Evolutionary conservation across 225 moss, liverwort and hornwort genomes (phyloP), one percentile per base, ranked within the genome.

Genomic region (Climacium dendroides): DNA sequence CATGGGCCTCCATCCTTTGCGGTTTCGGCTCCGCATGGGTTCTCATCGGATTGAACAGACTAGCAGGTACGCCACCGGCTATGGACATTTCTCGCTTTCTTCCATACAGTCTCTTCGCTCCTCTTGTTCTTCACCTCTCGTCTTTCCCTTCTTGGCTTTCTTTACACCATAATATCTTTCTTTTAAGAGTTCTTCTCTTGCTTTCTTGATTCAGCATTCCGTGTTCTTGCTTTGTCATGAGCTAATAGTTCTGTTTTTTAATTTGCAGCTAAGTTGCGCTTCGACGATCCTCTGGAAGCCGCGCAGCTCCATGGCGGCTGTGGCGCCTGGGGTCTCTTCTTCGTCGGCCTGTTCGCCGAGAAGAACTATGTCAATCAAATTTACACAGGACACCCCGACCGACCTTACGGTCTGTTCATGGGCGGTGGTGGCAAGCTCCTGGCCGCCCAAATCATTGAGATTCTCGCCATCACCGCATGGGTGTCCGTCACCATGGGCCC

Each of bases 281-380:
- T 85, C 85, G 96, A 97, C 58, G 95, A 97, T 78, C 97, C 97
- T 41, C 82, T 97, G 81, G 97, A 97, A 89, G 97, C 97, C 37
- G 92, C 95, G 6, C 97, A 97, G 78, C 85, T 97, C 41, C 96
- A 97, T 55, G 96, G 82, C 2, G 95, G 96, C 8, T 97, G 97
- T 85, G 96, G 97, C 34, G 95, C 95, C 1, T 97, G 96, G 97
- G 96, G 97, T 3, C 73, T 96, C 22, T 7, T 97, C 13, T 96
- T 96, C 81, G 95, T 94, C 39, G 97, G 97, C 19, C 85, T 96
- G 37, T 97, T 96, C 83, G 96, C 97, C 3, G 93, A 91, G 79
- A 50, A 92, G 86, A 81, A 89, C 22, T 97, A 90, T 52, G 92
- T 97, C 5, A 11, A 9, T 1, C 39, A 97, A 80, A 58, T 88